Evolutionary conservation across 2,329 filamentous ascomycete genomes (phyloP), one percentile per base, ranked within the genome.

Genomic region (Alternaria hordeiaustralica): DNA sequence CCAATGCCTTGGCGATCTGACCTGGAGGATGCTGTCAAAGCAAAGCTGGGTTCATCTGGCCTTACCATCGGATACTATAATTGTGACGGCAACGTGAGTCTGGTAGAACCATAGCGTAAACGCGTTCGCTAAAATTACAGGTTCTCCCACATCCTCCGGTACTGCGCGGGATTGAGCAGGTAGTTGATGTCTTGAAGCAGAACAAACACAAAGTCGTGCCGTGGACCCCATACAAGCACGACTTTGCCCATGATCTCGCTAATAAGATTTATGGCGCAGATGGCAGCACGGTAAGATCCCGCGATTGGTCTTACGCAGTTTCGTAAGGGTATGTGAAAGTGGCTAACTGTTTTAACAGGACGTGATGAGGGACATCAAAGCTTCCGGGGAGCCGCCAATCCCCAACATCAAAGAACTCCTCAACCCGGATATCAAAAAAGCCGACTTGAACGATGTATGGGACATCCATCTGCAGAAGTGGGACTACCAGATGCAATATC

Each of bases 1-100:
- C 87, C 89, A 15, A 80, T 92, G 4, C 89, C 89, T 0, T 92
- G 88, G 84, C 45, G 58, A n/a, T 26, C 30, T 5, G 49, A 58
- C 13, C 6, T 36, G 15, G 59, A 67, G n/a, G 53, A 59, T 25
- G 49, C 49, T 47, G n/a, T 47, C 10, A 64, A 55, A 20, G n/a
- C 51, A 7, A 63, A 62, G 33, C 45, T 61, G 6, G 25, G 71
- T 20, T 67, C 69, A 0, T 78, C 81, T 0, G 87, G 86, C 0
- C 87, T 89, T 54, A 82, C 86, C 33, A 60, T 88, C 0, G 68
- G 88, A 0, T 73, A 78, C 18, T 87, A 86, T 85, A 80, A 85
- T 36, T 63, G 36, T 30, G 61, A 63, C 23, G 61, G 57, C 30
- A 63, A 63, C 26, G 61, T 63, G n/a, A 55, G 61, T 60, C 3